Evolutionary conservation across 192 early-diverging fungal genomes (phyloP), one percentile per base, ranked within the genome.

Genomic region (Umbelopsis vinacea): DNA sequence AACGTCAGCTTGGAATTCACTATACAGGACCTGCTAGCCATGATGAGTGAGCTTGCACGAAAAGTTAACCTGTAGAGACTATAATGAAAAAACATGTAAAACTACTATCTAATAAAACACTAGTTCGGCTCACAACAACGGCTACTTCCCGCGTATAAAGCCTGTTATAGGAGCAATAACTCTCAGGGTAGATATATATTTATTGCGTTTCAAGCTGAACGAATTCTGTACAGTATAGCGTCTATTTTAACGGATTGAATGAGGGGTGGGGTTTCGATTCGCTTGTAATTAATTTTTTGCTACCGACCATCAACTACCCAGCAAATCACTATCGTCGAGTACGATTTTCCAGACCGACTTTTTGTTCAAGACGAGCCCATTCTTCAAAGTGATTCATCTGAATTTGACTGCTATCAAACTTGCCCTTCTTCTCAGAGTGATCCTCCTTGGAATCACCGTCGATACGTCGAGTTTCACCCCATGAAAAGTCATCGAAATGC

Each of bases 401-500:
- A 40, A 88, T 77, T 4, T 76, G 74, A 15, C 76, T 77, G 10
- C 75, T 76, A 70, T 95, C 93, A 79, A 97, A 97, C 52, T 86
- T 87, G 48, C 93, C 95, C 23, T 88, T 90, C 6, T 76, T 74
- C 53, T 82, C 81, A 26, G 90, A 87, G 68, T 97, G 94, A 72
- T 84, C 89, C 43, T 87, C 87, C 47, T 88, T 89, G 73, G 79
- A 84, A 68, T 91, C 90, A 63, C 91, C 91, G 35, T 83, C 85
- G 15, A 91, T 86, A 74, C 81, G 83, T 43, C 93, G 87, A 2
- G 93, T 95, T 79, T 92, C 83, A 53, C 93, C 93, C 93, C 93
- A 95, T 40, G 89, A 90, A 70, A 95, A 95, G 52, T 94, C 92
- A 73, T 94, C 93, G 86, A 94, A 93, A 81, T 94, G 89, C 93